Base-by-base conservation (phyloP, 345 rosid genomes). In the Salix udensis region DNA sequence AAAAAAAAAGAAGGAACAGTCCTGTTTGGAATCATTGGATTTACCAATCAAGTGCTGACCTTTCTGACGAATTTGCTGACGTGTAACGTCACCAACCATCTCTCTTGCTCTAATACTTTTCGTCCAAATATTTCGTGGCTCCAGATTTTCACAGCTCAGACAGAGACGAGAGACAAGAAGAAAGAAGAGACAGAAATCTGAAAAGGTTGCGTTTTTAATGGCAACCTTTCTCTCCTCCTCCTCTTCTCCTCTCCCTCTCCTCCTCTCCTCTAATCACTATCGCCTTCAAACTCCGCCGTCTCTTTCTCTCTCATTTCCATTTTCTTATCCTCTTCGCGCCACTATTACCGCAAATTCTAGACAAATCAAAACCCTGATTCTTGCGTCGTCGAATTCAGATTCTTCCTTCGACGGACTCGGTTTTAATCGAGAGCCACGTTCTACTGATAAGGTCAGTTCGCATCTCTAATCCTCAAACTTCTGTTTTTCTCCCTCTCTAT, bases 401-500 rank as follows among this genome's bases (percentile, higher is more conserved):
- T 85, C 88, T 71, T 76, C 89, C 69, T 88, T 78, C 46, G 87
- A 82, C n/a, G 95, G 86, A 52, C 77, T 84, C 86, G 46, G 77
- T 18, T 75, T 82, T 31, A 77, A 78, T 74, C 82, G 74, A 4
- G 82, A 74, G 70, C 74, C 86, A 40, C 64, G 77, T 24, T 66
- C 86, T 52, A 71, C 80, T 48, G 78, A 76, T 71, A 86, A 91
- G 94, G 94, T 90, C 34, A 40, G 79, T 72, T 52, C 10, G 23
- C 31, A 30, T 65, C 12, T 50, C 37, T 48, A 7, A 5, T 28
- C 23, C 10, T 5, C 37, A 10, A 48, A 7, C 39, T 0, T 23
- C 7, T 10, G n/a, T 6, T 16, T 37, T 44, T 28, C 6, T 4
- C 44, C 14, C 12, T n/a, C 64, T 5, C 9, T 42, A 14, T 52